Conservation (phyloP, 148 eudicot species). For the Polygonum maritimum region DNA sequence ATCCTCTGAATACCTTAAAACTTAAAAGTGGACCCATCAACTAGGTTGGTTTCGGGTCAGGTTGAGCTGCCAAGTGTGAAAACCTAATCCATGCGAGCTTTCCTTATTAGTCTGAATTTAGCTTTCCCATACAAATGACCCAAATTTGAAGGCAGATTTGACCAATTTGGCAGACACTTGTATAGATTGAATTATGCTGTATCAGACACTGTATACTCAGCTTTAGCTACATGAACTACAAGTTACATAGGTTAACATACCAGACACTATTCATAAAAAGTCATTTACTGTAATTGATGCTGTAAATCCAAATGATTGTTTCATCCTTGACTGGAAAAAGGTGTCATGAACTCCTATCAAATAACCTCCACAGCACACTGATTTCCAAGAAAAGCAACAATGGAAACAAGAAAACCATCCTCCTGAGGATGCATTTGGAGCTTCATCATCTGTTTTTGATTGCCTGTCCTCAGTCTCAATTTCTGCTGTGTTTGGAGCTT, state of each 20-base stretch:
- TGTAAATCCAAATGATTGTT: not conserved
- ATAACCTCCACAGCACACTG: not conserved
- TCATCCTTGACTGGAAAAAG: not conserved
- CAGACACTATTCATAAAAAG: not conserved
- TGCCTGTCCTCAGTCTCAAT: not conserved
- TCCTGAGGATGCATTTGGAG: not conserved
- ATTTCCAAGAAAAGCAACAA: slow-evolving; percentile 1
- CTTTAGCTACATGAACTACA: not conserved
- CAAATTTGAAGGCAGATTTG: not conserved
- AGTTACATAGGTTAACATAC: not conserved
- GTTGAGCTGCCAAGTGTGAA: not conserved
- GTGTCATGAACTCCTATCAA: not conserved
- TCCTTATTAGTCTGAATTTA: not conserved
- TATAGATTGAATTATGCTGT: not conserved
- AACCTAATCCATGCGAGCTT: not conserved
- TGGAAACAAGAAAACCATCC: slow-evolving; percentile 1
- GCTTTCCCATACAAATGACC: not conserved
- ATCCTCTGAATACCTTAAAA: not conserved
- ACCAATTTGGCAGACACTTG: not conserved
- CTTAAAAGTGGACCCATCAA: not conserved
- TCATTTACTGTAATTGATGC: not conserved
- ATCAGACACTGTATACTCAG: not conserved
- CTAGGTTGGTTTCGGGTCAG: not conserved
- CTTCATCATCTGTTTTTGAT: not conserved
- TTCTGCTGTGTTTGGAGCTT: not conserved